Conservation (phyloP, 2,329 filamentous ascomycete genomes). For the Claviceps sp. region DNA sequence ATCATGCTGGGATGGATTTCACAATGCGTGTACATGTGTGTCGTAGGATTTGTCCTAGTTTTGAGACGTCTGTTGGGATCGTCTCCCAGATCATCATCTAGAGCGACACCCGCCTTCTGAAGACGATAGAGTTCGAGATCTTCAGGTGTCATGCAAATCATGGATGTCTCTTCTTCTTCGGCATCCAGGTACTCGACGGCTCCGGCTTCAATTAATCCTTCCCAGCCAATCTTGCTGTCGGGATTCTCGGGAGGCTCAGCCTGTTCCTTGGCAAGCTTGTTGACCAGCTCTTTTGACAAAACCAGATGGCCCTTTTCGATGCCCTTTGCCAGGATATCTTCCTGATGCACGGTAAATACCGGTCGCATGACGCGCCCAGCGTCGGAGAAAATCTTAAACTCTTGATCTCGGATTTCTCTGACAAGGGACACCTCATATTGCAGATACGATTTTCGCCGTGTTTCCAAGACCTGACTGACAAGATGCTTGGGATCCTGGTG, state of each 20-base stretch:
- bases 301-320: slow-evolving; percentile 56
- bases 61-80: slow-evolving; percentile 80
- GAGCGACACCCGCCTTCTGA: slow-evolving; percentile 50
- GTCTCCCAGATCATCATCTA: slow-evolving; percentile 45
- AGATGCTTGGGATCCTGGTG: slow-evolving; percentile 80
- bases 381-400: slow-evolving; percentile 98
- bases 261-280: slow-evolving; percentile 63
- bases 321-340: slow-evolving; percentile 54
- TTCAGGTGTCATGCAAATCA: slow-evolving; percentile 98
- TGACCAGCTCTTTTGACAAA: slow-evolving; percentile 68
- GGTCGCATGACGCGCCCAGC: slow-evolving; percentile 90
- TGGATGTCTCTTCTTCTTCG: slow-evolving; percentile 94
- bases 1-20: slow-evolving; percentile 99
- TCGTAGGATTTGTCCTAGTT: slow-evolving; percentile 72
- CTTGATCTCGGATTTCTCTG: slow-evolving; percentile 88
- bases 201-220: slow-evolving; percentile 68
- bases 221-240: slow-evolving; percentile 66
- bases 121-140: slow-evolving; percentile 70
- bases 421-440: slow-evolving; percentile 90
- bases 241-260: slow-evolving; percentile 49
- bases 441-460: slow-evolving; percentile 70
- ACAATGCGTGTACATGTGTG: slow-evolving; percentile 92
- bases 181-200: slow-evolving; percentile 94
- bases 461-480: slow-evolving; percentile 62
- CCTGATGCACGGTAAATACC: slow-evolving; percentile 84